phyloP scores from a whole-genome alignment of 2,329 filamentous ascomycete genomes.

The Talaromyces islandicus region DNA sequence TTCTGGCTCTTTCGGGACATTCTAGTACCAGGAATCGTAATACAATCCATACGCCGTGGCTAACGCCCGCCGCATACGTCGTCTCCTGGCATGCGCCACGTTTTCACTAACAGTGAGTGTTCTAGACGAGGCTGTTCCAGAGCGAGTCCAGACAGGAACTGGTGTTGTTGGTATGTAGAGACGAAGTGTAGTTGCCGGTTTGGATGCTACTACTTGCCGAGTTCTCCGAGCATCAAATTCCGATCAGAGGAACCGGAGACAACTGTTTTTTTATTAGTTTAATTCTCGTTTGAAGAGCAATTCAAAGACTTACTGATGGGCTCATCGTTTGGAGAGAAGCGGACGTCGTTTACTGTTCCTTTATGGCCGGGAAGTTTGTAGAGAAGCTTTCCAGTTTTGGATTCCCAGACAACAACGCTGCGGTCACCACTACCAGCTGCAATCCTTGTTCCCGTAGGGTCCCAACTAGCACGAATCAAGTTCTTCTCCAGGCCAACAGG shows the following conservation, averaged over 20 bases:
- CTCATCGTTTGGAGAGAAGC: conserved; percentile 78
- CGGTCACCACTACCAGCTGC: conserved; percentile 86
- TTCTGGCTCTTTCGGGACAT: background rate
- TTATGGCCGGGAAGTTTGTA: conserved; percentile 96
- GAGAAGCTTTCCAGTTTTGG: conserved; percentile 76
- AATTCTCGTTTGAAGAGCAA: background rate
- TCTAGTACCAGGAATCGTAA: background rate
- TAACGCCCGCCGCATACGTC: background rate
- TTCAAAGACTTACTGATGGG: conserved; percentile 67
- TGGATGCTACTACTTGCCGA: conserved; percentile 52
- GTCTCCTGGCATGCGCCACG: background rate
- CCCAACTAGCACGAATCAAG: conserved; percentile 84
- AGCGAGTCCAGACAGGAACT: background rate
- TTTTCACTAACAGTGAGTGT: background rate
- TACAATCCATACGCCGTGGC: background rate
- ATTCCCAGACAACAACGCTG: conserved; percentile 87
- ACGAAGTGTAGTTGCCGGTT: background rate
- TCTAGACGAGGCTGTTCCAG: background rate
- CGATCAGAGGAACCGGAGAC: conserved; percentile 87
- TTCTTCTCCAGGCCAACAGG: conserved; percentile 86
- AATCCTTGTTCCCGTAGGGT: conserved; percentile 75
- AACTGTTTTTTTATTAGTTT: conserved; percentile 47
- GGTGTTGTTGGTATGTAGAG: background rate
- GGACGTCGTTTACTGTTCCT: conserved; percentile 89
- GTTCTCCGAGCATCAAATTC: conserved; percentile 74